These are phyloP conservation scores for Poa pratensis DNA, from an alignment of 176 grass and related monocot species.

Conservation along the genomic window DNA sequence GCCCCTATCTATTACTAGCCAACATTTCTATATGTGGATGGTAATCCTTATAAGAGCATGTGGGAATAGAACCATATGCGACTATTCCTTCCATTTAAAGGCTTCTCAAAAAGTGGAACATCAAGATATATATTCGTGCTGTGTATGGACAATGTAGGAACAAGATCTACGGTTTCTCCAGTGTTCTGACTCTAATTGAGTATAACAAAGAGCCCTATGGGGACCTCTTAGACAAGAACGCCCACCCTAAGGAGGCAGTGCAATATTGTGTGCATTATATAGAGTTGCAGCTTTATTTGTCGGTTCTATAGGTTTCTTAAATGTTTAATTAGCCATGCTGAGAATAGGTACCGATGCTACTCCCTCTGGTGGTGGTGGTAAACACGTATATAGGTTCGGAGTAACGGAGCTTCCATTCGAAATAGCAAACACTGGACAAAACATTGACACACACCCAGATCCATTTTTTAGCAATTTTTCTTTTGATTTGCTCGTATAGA, in stretches of 20 bases:
- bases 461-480: too few relatives aligned
- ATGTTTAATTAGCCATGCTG: background rate
- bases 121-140: conserved; percentile 44
- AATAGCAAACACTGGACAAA: background rate
- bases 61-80: conserved; percentile 35
- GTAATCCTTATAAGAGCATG: conserved; percentile 14
- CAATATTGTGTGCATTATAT: background rate
- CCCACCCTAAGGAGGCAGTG: background rate
- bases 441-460: too few relatives aligned
- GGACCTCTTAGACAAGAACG: background rate
- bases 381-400: background rate
- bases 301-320: background rate
- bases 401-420: background rate
- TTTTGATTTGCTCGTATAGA: too few relatives aligned
- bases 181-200: conserved; percentile 33
- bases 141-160: conserved; percentile 28
- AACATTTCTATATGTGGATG: conserved; percentile 31
- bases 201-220: background rate
- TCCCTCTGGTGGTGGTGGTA: background rate
- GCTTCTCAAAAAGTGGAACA: conserved; percentile 13
- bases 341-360: background rate
- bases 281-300: background rate
- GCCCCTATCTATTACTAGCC: conserved; percentile 16
- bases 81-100: conserved; percentile 31
- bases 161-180: conserved; percentile 38